Base-by-base conservation (phyloP, 495 filamentous ascomycete species). In the Penicillium pulvis region DNA sequence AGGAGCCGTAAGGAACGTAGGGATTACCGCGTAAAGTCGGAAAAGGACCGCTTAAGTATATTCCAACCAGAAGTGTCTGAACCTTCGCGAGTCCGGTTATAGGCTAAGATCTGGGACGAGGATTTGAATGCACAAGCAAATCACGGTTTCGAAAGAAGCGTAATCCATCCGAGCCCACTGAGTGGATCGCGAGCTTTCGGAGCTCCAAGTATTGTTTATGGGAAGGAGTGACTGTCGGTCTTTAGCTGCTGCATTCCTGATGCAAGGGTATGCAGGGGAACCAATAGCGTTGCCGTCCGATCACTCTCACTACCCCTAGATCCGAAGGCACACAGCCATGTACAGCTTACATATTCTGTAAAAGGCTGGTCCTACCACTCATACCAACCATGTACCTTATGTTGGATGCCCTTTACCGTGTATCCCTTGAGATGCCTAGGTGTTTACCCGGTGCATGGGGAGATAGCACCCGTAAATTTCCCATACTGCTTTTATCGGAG, bases 221-320 rank as follows among this genome's bases (percentile, higher is more conserved):
- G 46, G 24, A 30, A 17, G 46, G 7, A n/a, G 46, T 16, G 23
- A 4, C 6, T 9, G 6, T 12, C 26, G 26, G 46, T 17, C 46
- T 49, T 14, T 12, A 19, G 1, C 43, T 46, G 43, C 19, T 31
- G n/a, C 46, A 49, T 49, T 49, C 46, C 46, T 30, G 3, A 24
- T 8, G 46, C 46, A 49, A 49, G 46, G 46, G 46, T 28, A 49
- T 49, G 46, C 46, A 49, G 46, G 46, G 46, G 46, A 24, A 49
- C 24, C 46, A 49, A 28, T 49, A 49, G 9, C 16, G 26, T 49
- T 31, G 12, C 46, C 5, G 16, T 49, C 26, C 46, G 4, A 49
- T n/a, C 24, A 49, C 46, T 30, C 4, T 41, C 5, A 14, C 45
- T 30, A 17, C 46, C 46, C 46, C 46, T 49, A 30, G 46, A 49